Evolutionary conservation across 2,329 filamentous ascomycete genomes (phyloP), one percentile per base, ranked within the genome.

Genomic region (Colletotrichum lindemuthianum): DNA sequence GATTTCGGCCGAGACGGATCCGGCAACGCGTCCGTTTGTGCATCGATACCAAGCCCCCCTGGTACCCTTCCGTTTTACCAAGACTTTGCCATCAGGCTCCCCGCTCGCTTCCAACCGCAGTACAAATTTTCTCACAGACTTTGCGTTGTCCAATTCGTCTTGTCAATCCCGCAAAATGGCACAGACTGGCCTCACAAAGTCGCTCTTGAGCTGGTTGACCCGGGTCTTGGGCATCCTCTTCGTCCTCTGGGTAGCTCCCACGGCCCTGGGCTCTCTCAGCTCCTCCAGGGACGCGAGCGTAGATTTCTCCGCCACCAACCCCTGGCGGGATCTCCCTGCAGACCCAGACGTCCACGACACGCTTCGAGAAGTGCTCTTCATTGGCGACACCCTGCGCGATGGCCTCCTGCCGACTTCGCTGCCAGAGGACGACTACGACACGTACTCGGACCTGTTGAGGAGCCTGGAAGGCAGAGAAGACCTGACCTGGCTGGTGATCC

Each of bases 271-370:
- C 52, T 40, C 58, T 2, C 41, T 54, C 12, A 37, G 37, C 4
- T 3, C 48, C 12, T 32, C 36, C 32, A 49, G 40, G 12, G 41
- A 55, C 4, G 11, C 16, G 2, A 24, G 32, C 33, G 16, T 15
- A 13, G 58, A 63, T 32, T 57, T 51, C 47, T 36, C 63, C 9
- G 39, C 51, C 32, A 65, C 63, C 6, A 65, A 65, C 12, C 63
- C 63, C n/a, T 65, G 63, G 63, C 63, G 63, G 40, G 63, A 65
- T n/a, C 63, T 65, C 5, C 63, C 63, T 11, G 12, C 58, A 9
- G 52, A 48, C 36, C 47, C 58, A n/a, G 63, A 45, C 12, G 32
- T 65, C n/a, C 63, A 61, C 32, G 40, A 56, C 9, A 52, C 51
- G 6, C 39, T 65, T 6, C 40, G 36, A 8, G 58, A 63, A 24